A percentile compares a stretch with the other conserved stretches of the same genome.
These are phyloP conservation scores for Colletotrichum trifolii DNA, from an alignment of 2,329 filamentous ascomycete genomes.

Conservation along the genomic window DNA sequence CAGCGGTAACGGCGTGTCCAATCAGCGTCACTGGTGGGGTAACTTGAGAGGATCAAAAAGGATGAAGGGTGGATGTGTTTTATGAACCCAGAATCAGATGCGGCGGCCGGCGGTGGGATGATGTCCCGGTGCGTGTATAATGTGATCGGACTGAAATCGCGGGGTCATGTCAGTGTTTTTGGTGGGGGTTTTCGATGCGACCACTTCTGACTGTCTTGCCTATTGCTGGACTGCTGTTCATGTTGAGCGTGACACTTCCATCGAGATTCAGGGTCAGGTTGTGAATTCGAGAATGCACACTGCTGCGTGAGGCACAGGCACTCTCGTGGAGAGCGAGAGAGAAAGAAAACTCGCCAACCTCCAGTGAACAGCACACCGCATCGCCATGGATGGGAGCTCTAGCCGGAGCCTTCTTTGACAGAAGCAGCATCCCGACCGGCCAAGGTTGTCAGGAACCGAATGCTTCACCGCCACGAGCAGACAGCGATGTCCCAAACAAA, in stretches of 20 bases:
- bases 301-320: no score
- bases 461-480: constrained; percentile 27
- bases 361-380: constrained; percentile 9
- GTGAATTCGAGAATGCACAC: not conserved
- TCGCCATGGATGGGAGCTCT: constrained; percentile 26
- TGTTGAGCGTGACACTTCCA: constrained; percentile 3
- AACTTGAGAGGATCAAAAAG: constrained; percentile 1
- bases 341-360: not conserved
- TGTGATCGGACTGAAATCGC: constrained; percentile 29
- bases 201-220: constrained; percentile 6
- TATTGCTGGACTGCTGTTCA: not conserved
- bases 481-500: constrained; percentile 22
- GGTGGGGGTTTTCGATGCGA: constrained; percentile 5
- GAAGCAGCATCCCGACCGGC: not conserved
- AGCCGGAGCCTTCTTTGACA: not conserved
- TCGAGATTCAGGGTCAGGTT: constrained; percentile 15
- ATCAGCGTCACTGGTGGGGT: constrained; percentile 18
- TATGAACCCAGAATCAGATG: constrained; percentile 25
- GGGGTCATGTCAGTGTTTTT: constrained; percentile 18
- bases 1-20: constrained; percentile 28
- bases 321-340: not conserved
- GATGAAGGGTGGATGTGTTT: not conserved
- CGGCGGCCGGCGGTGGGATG: constrained; percentile 26
- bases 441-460: constrained; percentile 23
- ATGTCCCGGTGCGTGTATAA: constrained; percentile 9